Conservation (phyloP, 176 grass and related monocot species). For the Carex kokanica region DNA sequence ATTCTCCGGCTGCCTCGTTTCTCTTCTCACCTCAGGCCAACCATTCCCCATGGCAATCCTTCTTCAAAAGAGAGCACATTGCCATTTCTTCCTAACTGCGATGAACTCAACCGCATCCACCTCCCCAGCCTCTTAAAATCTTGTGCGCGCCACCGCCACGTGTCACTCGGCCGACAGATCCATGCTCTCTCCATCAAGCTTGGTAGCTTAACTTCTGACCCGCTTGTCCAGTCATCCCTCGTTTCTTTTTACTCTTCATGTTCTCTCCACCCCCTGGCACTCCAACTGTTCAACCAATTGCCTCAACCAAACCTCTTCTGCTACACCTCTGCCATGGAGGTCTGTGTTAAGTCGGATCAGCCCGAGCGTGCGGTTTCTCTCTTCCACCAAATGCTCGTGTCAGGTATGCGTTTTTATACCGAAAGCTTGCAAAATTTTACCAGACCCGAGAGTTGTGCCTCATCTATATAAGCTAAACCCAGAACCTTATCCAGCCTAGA, state of each 20-base stretch:
- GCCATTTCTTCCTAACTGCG: background rate
- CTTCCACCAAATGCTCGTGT: constrained; percentile 47
- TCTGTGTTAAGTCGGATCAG: constrained; percentile 26
- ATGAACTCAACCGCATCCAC: constrained; percentile 15
- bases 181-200: constrained; percentile 63
- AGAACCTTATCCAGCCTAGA: constrained; percentile 27
- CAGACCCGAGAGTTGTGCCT: constrained; percentile 35
- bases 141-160: constrained; percentile 24
- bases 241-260: constrained; percentile 50
- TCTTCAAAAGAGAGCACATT: background rate
- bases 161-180: constrained; percentile 38
- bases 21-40: background rate
- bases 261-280: constrained; percentile 12
- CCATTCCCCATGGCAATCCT: background rate
- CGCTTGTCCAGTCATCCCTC: constrained; percentile 69
- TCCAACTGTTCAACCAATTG: constrained; percentile 48
- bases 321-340: constrained; percentile 56
- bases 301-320: constrained; percentile 38
- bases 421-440: constrained; percentile 27
- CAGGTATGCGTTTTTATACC: background rate
- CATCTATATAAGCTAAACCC: background rate
- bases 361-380: constrained; percentile 26
- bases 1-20: background rate
- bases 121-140: constrained; percentile 53
- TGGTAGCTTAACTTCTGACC: constrained; percentile 38